These are phyloP conservation scores for Yamadazyma paraphyllophila DNA, from an alignment of 805 yeast genomes.

Conservation along the genomic window DNA sequence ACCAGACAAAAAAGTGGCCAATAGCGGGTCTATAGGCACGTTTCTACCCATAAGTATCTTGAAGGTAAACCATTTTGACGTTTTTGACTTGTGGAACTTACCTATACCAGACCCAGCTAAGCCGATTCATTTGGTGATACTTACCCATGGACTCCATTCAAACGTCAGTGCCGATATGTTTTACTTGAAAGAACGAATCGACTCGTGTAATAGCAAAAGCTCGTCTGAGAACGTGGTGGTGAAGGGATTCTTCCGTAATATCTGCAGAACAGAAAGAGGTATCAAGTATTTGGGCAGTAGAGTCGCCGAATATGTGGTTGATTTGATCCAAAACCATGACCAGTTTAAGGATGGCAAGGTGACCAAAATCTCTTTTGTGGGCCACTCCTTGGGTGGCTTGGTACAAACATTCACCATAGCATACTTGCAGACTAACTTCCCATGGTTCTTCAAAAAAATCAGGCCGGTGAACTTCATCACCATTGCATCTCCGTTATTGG, in stretches of 20 bases:
- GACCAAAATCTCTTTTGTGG: slow-evolving; percentile 75
- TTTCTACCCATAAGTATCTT: slow-evolving; percentile 30
- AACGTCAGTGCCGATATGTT: slow-evolving; percentile 89
- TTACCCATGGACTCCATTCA: slow-evolving; percentile 92
- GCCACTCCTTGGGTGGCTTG: slow-evolving; percentile 92
- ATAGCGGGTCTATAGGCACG: slow-evolving; percentile 28
- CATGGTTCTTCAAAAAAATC: slow-evolving; percentile 63
- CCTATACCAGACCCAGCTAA: slow-evolving; percentile 47
- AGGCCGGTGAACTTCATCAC: slow-evolving; percentile 78
- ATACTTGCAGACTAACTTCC: slow-evolving; percentile 64
- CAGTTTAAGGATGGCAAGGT: slow-evolving; percentile 39
- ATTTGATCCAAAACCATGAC: slow-evolving; percentile 46
- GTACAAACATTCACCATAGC: slow-evolving; percentile 90
- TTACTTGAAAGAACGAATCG: slow-evolving; percentile 78
- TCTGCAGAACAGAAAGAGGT: slow-evolving; percentile 87
- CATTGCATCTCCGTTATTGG: slow-evolving; percentile 85
- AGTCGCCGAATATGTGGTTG: slow-evolving; percentile 70
- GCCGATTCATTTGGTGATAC: slow-evolving; percentile 78
- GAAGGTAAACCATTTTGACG: slow-evolving; percentile 52
- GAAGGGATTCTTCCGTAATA: slow-evolving; percentile 80
- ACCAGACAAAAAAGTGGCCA: slow-evolving; percentile 19
- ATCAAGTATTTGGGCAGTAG: slow-evolving; percentile 79
- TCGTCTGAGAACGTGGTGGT: slow-evolving; percentile 68
- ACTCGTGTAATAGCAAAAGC: slow-evolving; percentile 27
- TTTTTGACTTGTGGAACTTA: slow-evolving; percentile 71